Conservation (phyloP, 306 rosid genomes). For the Luffa aegyptiaca region DNA sequence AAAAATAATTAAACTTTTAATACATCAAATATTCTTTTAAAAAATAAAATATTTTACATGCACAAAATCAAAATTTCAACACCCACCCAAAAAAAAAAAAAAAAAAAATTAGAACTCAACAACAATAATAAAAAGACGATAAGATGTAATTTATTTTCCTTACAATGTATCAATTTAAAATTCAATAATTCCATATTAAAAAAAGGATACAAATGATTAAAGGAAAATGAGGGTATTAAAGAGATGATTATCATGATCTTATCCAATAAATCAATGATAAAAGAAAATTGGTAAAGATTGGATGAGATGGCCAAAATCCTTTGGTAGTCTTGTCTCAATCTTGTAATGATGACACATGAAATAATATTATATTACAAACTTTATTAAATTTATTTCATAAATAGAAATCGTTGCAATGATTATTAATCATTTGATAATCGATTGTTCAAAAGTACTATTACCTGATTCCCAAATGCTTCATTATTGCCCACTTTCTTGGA, state of each 20-base stretch:
- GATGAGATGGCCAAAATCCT: background rate
- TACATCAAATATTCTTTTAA: too few relatives aligned
- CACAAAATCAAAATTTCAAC: background rate
- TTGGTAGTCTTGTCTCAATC: background rate
- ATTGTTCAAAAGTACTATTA: background rate
- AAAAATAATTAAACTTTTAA: background rate
- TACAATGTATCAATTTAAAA: background rate
- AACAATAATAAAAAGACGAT: background rate
- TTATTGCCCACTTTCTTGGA: background rate
- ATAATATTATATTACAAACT: background rate
- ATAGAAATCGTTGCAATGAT: background rate
- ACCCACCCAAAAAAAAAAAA: background rate
- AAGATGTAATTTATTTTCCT: background rate
- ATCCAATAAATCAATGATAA: background rate
- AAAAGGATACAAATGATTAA: background rate
- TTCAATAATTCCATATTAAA: background rate
- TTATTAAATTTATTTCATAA: background rate
- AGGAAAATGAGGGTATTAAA: background rate
- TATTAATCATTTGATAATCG: background rate
- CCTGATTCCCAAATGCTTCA: background rate
- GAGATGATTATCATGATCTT: background rate
- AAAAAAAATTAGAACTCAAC: background rate
- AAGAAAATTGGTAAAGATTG: background rate
- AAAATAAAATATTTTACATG: background rate
- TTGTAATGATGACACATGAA: background rate